phyloP scores from a whole-genome alignment of 202 grass and related monocot species.

The Cymbopogon flexuosus region DNA sequence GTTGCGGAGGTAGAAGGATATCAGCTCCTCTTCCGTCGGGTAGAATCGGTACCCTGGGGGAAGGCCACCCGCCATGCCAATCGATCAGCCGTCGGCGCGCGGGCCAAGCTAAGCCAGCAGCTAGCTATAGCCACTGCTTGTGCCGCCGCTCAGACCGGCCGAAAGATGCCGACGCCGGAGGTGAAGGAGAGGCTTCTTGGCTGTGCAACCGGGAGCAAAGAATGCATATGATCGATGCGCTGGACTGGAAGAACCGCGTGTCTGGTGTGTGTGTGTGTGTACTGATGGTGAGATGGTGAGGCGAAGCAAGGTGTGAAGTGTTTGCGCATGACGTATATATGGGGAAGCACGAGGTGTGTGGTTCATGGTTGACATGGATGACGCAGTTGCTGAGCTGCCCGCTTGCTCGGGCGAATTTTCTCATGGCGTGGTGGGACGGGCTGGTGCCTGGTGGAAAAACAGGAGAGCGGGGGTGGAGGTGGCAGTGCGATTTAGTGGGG shows the following conservation, averaged over 20 bases:
- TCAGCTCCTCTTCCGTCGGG: constrained; percentile 85
- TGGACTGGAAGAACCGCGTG: background rate
- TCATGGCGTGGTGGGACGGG: constrained; percentile 42
- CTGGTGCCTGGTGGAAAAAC: background rate
- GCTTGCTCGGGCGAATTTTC: constrained; percentile 31
- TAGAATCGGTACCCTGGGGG: constrained; percentile 77
- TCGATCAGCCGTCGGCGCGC: background rate
- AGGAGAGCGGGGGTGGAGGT: background rate
- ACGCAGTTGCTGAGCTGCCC: constrained; percentile 10
- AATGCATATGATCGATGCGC: background rate
- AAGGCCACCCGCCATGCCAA: constrained; percentile 39
- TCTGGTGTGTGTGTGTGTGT: background rate
- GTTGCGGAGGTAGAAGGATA: constrained; percentile 89
- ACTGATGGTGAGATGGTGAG: background rate
- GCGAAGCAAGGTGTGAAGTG: constrained; percentile 12
- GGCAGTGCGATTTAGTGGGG: background rate
- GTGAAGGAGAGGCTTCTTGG: background rate
- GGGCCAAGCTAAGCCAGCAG: background rate
- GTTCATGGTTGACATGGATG: constrained; percentile 34
- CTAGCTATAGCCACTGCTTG: background rate
- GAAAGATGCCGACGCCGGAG: background rate
- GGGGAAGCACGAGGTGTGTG: constrained; percentile 34
- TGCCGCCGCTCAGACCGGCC: background rate
- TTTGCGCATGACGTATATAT: constrained; percentile 35
- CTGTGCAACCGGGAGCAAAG: background rate